Percentiles rank a stretch among this genome's conserved stretches.
These are phyloP conservation scores for Tolypocladium album DNA, from an alignment of 2,329 filamentous ascomycete genomes.

Conservation along the genomic window DNA sequence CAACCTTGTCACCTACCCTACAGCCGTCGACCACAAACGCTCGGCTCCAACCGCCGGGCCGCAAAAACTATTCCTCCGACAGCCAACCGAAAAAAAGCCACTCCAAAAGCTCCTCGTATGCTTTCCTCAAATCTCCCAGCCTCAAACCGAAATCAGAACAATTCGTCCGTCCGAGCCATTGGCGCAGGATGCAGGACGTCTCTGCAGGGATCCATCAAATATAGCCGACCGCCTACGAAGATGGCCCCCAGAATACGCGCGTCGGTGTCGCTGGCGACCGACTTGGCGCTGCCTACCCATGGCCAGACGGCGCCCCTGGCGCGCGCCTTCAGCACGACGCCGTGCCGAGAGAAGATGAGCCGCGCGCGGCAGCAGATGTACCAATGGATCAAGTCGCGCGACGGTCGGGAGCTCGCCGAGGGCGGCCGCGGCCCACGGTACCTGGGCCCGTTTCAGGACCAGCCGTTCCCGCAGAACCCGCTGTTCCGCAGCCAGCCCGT, in stretches of 20 bases:
- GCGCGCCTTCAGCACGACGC: constrained; percentile 29
- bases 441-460: constrained; percentile 24
- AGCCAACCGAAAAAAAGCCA: background rate
- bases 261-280: constrained; percentile 17
- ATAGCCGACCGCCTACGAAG: background rate
- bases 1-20: background rate
- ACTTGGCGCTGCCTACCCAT: constrained; percentile 9
- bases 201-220: background rate
- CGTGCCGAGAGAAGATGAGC: constrained; percentile 25
- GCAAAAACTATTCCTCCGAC: background rate
- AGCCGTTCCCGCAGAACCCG: constrained; percentile 66
- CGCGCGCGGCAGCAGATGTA: constrained; percentile 25
- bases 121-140: background rate
- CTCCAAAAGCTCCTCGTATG: background rate
- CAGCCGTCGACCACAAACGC: background rate
- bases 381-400: constrained; percentile 22
- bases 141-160: background rate
- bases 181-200: background rate
- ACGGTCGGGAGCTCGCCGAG: constrained; percentile 14
- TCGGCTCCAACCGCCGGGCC: background rate
- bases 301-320: constrained; percentile 7
- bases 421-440: constrained; percentile 22
- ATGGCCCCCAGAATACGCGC: constrained; percentile 12
- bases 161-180: background rate
- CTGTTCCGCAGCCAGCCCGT: constrained; percentile 62